Evolutionary conservation across 108 stramenopile genomes (phyloP).

Genomic region (Cyclostephanos tholiformis): DNA sequence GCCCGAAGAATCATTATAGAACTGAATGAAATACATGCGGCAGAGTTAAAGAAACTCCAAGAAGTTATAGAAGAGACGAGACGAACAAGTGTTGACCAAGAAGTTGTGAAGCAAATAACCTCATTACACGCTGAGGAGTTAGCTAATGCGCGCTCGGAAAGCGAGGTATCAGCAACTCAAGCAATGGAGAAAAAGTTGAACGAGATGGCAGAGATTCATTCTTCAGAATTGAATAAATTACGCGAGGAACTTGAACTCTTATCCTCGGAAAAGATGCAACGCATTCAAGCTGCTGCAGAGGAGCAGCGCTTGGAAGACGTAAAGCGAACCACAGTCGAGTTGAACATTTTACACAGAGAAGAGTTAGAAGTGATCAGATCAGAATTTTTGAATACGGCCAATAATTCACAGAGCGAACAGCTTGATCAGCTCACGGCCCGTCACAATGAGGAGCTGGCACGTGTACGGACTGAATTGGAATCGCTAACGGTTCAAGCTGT

Average conservation of each 20-base stretch:
- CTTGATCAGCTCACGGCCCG: conserved; percentile 11
- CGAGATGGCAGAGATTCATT: conserved; percentile 33
- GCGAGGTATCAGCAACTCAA: conserved; percentile 21
- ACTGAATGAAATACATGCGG: conserved; percentile 24
- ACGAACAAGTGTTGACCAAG: conserved; percentile 9
- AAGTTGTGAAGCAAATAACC: conserved; percentile 12
- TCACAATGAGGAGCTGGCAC: conserved; percentile 32
- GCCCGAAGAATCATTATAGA: conserved; percentile 6
- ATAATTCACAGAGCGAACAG: conserved; percentile 27
- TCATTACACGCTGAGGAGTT: conserved; percentile 16
- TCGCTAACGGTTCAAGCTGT: conserved; percentile 4
- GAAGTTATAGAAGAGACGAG: conserved; percentile 24
- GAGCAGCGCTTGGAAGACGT: conserved; percentile 15
- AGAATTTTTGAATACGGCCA: conserved; percentile 20
- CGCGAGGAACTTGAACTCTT: conserved; percentile 22
- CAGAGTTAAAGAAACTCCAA: conserved; percentile 23
- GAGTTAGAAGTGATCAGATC: conserved; percentile 15
- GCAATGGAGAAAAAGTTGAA: conserved; percentile 38
- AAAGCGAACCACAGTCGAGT: conserved; percentile 1
- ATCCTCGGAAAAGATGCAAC: conserved; percentile 10
- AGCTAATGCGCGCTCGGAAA: background rate
- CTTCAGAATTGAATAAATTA: conserved; percentile 31
- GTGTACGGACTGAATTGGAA: conserved; percentile 36
- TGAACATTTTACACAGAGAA: conserved; percentile 21
- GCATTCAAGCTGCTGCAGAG: conserved; percentile 14